phyloP scores from a whole-genome alignment of 148 eudicot species.

The Mesembryanthemum crystallinum region DNA sequence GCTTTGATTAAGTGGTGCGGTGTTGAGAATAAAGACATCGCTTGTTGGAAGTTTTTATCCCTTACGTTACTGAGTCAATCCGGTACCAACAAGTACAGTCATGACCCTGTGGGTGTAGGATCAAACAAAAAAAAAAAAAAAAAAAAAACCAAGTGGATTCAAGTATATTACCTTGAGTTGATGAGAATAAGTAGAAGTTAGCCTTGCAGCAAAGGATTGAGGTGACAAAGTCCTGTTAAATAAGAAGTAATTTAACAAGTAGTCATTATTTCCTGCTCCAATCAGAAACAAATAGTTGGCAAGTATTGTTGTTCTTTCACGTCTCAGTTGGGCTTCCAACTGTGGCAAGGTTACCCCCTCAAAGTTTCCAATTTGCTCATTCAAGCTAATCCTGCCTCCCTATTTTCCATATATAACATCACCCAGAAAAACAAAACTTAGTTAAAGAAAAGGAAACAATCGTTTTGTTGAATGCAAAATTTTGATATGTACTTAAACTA shows the following conservation, averaged over 20 bases:
- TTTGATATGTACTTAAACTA: too few species aligned
- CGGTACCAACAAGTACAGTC: too few species aligned
- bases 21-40: too few species aligned
- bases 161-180: constrained; percentile 30
- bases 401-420: too few species aligned
- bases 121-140: too few species aligned
- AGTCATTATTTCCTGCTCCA: constrained; percentile 38
- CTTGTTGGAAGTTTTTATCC: too few species aligned
- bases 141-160: too few species aligned
- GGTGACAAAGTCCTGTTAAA: not conserved
- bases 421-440: too few species aligned
- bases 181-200: constrained; percentile 24
- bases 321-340: constrained; percentile 17
- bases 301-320: constrained; percentile 16
- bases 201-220: constrained; percentile 24
- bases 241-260: constrained; percentile 27
- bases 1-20: too few species aligned
- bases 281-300: constrained; percentile 28
- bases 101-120: too few species aligned
- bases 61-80: too few species aligned
- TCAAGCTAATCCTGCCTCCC: constrained; percentile 30
- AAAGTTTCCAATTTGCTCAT: constrained; percentile 32
- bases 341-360: constrained; percentile 28
- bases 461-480: not conserved
- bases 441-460: not conserved